These are phyloP conservation scores for Furcasterigmium furcatum DNA, from an alignment of 2,329 filamentous ascomycete species.

Conservation along the genomic window DNA sequence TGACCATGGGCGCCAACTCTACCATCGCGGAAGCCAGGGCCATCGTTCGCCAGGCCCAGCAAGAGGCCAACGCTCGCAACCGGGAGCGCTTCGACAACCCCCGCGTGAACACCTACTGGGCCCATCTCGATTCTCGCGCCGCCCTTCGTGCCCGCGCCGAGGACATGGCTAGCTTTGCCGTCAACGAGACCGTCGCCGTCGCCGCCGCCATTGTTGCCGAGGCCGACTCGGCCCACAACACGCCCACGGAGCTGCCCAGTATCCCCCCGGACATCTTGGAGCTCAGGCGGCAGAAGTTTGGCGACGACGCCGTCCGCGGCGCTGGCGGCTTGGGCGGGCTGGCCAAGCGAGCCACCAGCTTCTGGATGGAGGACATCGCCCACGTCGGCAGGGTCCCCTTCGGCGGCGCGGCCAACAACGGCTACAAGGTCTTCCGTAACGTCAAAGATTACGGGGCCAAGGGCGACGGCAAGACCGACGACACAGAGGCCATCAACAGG, in stretches of 20 bases:
- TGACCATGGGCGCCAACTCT: background rate
- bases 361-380: conserved; percentile 70
- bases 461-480: conserved; percentile 69
- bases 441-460: conserved; percentile 73
- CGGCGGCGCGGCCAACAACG: conserved; percentile 37
- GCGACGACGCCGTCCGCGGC: too few species aligned
- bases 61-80: conserved; percentile 4
- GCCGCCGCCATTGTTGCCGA: conserved; percentile 5
- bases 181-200: conserved; percentile 4
- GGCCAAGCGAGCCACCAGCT: conserved; percentile 38
- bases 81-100: conserved; percentile 6
- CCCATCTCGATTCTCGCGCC: background rate
- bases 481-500: conserved; percentile 83
- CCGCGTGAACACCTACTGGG: conserved; percentile 2
- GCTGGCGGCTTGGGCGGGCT: too few species aligned
- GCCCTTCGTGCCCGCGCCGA: conserved; percentile 2
- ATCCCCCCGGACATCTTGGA: conserved; percentile 1
- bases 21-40: conserved; percentile 1
- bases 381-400: conserved; percentile 69
- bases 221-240: conserved; percentile 1
- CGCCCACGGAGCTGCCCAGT: background rate
- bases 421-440: conserved; percentile 74
- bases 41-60: conserved; percentile 2
- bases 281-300: conserved; percentile 3
- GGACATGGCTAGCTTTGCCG: conserved; percentile 1